A percentile compares a stretch with the other conserved stretches of the same genome.
Evolutionary conservation across 306 rosid genomes (phyloP).

Genomic region (Ochetophila trinervis): DNA sequence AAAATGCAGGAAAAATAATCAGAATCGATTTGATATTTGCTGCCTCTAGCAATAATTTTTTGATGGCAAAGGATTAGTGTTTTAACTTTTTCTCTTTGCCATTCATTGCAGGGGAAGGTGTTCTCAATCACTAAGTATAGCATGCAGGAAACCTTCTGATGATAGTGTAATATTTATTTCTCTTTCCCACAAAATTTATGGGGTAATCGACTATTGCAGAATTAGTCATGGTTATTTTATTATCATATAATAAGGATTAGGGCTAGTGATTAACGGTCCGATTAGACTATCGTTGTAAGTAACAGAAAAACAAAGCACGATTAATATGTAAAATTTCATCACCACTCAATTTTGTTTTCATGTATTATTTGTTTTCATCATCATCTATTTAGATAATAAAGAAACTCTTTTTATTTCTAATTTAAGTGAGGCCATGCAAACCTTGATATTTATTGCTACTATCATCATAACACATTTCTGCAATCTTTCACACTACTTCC

Average conservation of each 20-base stretch:
- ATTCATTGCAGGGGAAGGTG: constrained; percentile 47
- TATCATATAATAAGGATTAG: constrained; percentile 20
- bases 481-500: no score
- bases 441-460: no score
- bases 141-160: constrained; percentile 9
- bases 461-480: no score
- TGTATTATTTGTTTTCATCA: no score
- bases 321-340: constrained; percentile 36
- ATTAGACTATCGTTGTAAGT: constrained; percentile 23
- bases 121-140: constrained; percentile 35
- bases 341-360: no score
- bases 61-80: no score
- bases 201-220: background rate
- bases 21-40: no score
- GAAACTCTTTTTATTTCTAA: no score
- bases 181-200: constrained; percentile 3
- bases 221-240: background rate
- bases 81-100: background rate
- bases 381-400: no score
- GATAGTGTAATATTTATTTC: constrained; percentile 12
- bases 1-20: no score
- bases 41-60: no score
- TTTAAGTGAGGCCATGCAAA: no score
- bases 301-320: constrained; percentile 5
- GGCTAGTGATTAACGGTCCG: constrained; percentile 23